These are phyloP conservation scores for Auxenochlorella pyrenoidosa DNA, from an alignment of 139 green algal species.

Conservation along the genomic window DNA sequence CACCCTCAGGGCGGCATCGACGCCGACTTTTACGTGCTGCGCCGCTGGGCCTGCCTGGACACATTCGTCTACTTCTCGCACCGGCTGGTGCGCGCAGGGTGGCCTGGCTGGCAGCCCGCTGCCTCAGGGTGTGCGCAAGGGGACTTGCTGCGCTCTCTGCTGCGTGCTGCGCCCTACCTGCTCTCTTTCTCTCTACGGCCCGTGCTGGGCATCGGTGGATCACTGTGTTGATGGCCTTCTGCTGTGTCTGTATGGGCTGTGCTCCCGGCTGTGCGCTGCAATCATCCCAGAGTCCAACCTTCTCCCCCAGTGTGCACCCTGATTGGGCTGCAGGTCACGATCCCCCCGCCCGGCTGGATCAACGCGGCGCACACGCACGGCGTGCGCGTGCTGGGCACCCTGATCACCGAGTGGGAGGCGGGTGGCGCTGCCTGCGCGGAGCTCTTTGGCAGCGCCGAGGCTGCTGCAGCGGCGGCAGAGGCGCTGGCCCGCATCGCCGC, in stretches of 20 bases:
- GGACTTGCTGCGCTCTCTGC: too few species aligned
- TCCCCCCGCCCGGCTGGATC: constrained; percentile 65
- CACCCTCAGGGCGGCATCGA: constrained; percentile 29
- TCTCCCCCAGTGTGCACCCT: not conserved
- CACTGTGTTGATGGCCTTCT: too few species aligned
- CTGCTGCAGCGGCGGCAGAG: constrained; percentile 47
- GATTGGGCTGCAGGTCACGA: constrained; percentile 60
- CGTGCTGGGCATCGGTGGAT: too few species aligned
- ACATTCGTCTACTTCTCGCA: constrained; percentile 91
- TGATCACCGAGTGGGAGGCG: constrained; percentile 83
- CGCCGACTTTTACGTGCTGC: constrained; percentile 49
- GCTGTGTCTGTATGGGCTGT: not conserved
- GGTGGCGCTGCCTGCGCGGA: constrained; percentile 59
- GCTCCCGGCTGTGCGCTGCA: not conserved
- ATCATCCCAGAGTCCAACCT: not conserved
- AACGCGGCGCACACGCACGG: constrained; percentile 80
- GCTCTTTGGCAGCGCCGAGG: constrained; percentile 55
- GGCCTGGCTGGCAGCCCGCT: not conserved
- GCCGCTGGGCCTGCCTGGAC: constrained; percentile 75
- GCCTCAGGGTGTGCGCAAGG: not conserved
- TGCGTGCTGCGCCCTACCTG: too few species aligned
- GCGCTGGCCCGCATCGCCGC: constrained; percentile 69
- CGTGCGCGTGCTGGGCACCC: constrained; percentile 73
- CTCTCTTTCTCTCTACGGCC: too few species aligned
- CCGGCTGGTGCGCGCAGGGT: constrained; percentile 51